Conservation (phyloP, 345 rosid species). For the Populus alba region DNA sequence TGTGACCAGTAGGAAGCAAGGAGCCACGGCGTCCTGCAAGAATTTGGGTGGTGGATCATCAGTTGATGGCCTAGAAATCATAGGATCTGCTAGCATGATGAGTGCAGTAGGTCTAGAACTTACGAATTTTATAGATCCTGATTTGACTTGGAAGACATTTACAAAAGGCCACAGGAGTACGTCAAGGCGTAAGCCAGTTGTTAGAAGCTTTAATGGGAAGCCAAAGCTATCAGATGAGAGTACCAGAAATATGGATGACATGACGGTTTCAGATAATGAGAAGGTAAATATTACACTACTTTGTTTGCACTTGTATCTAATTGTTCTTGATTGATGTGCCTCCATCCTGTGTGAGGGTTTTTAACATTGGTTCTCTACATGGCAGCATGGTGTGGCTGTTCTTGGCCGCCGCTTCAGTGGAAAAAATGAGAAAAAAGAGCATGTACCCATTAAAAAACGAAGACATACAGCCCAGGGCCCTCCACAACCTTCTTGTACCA, state of each 20-base stretch:
- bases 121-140: slow-evolving; percentile 39
- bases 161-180: slow-evolving; percentile 49
- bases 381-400: slow-evolving; percentile 56
- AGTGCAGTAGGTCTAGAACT: slow-evolving; percentile 45
- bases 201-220: slow-evolving; percentile 21
- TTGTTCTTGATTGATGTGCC: neutral
- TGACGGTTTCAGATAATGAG: slow-evolving; percentile 41
- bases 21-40: slow-evolving; percentile 26
- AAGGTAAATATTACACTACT: slow-evolving; percentile 35
- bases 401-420: slow-evolving; percentile 46
- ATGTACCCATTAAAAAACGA: slow-evolving; percentile 54
- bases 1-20: slow-evolving; percentile 23
- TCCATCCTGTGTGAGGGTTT: neutral
- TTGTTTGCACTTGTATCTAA: slow-evolving; percentile 2
- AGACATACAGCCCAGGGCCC: slow-evolving; percentile 30
- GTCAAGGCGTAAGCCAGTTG: slow-evolving; percentile 36
- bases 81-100: slow-evolving; percentile 33
- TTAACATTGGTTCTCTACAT: slow-evolving; percentile 14
- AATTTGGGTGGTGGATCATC: slow-evolving; percentile 17
- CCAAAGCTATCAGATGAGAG: slow-evolving; percentile 25
- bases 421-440: slow-evolving; percentile 38
- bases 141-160: slow-evolving; percentile 49
- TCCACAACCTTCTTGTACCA: slow-evolving; percentile 23
- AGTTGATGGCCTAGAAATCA: slow-evolving; percentile 31
- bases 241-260: slow-evolving; percentile 11